Evolutionary conservation across 2,329 filamentous ascomycete genomes (phyloP).

Genomic region (Trichoderma atroviride): DNA sequence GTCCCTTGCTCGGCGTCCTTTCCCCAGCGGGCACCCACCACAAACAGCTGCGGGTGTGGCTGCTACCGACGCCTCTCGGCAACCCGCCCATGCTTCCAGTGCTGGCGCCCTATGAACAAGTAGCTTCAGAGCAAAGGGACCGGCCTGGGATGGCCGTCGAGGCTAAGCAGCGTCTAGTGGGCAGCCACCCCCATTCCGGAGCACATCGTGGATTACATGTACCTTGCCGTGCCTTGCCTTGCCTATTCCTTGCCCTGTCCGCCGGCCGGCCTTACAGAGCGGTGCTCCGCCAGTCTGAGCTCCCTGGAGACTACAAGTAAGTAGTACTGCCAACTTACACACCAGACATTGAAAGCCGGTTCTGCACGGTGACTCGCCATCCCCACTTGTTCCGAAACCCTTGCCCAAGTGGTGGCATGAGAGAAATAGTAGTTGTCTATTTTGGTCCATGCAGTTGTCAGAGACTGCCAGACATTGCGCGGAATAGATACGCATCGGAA

Average conservation of each 20-base stretch:
- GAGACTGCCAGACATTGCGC: neutral
- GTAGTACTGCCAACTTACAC: no score
- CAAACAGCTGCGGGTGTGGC: neutral
- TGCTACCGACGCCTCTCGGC: no score
- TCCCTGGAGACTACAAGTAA: neutral
- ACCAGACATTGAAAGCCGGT: no score
- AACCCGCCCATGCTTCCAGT: neutral
- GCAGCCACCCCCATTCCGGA: neutral
- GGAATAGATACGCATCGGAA: neutral
- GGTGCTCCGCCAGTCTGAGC: slow-evolving; percentile 12
- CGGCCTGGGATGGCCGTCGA: neutral
- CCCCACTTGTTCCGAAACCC: neutral
- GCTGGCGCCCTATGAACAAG: neutral
- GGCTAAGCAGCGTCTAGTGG: neutral
- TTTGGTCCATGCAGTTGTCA: neutral
- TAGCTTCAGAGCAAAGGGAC: neutral
- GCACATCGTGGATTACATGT: neutral
- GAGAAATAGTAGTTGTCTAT: neutral
- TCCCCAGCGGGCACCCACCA: neutral
- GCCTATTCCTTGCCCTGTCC: no score
- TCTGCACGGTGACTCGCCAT: neutral
- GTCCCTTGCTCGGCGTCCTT: neutral
- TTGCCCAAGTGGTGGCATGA: neutral
- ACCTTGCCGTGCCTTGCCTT: no score
- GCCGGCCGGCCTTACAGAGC: no score